phyloP scores from a whole-genome alignment of 306 rosid species.

The Cicer judaicum region DNA sequence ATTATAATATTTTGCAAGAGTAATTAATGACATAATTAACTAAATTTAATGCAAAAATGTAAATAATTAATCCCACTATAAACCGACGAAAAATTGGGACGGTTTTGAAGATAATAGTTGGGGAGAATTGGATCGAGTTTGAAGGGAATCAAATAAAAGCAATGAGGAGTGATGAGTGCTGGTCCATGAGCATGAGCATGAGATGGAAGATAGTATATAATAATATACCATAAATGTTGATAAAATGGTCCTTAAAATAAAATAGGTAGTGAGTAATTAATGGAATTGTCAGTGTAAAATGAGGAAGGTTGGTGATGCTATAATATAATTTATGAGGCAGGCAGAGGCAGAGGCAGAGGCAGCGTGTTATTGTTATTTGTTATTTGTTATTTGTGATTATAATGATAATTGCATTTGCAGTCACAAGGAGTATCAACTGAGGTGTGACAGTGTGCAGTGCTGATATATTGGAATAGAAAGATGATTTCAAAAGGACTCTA shows the following conservation, averaged over 20 bases:
- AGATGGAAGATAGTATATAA: background rate
- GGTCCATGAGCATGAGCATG: background rate
- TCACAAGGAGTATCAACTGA: constrained; percentile 55
- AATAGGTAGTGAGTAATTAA: constrained; percentile 46
- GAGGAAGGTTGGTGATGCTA: constrained; percentile 56
- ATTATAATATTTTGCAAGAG: too few relatives aligned
- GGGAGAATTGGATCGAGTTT: background rate
- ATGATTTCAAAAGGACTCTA: background rate
- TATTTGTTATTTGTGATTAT: constrained; percentile 36
- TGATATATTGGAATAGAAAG: constrained; percentile 12
- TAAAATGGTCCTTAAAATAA: background rate
- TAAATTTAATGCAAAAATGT: too few relatives aligned
- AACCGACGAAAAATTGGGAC: background rate
- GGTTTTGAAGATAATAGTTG: background rate
- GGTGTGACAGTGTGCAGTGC: constrained; percentile 5
- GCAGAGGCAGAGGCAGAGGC: constrained; percentile 19
- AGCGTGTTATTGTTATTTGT: constrained; percentile 30
- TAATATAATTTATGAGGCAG: constrained; percentile 53
- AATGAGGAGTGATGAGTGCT: background rate
- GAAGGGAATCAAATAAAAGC: constrained; percentile 30
- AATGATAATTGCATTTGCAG: constrained; percentile 57
- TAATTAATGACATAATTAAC: too few relatives aligned
- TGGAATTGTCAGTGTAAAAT: constrained; percentile 54
- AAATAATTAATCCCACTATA: background rate
- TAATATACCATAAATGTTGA: background rate